Percentiles rank a stretch among this genome's conserved stretches.
Conservation (phyloP, 805 yeast genomes). For the Schwanniomyces occidentalis region DNA sequence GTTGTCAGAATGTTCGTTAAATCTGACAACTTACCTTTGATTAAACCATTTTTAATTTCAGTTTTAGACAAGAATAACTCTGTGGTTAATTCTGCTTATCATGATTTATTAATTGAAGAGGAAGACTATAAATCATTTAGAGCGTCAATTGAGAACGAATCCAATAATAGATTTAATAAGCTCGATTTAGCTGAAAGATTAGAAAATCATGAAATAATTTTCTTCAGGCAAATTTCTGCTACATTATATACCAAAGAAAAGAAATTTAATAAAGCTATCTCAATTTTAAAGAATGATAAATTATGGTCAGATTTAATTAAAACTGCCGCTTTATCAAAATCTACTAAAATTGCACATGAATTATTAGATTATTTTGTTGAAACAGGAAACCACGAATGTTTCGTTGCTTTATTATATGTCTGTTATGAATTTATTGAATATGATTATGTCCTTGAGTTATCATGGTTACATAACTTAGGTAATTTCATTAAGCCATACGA, state of each 20-base stretch:
- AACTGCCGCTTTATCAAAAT: constrained; percentile 83
- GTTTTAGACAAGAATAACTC: constrained; percentile 89
- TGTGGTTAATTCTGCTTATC: constrained; percentile 92
- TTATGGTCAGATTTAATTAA: constrained; percentile 93
- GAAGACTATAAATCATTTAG: constrained; percentile 91
- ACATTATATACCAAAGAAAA: constrained; percentile 90
- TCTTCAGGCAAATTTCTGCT: constrained; percentile 96
- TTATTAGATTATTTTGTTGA: constrained; percentile 89
- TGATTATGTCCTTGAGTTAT: constrained; percentile 83
- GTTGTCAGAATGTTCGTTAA: constrained; percentile 93
- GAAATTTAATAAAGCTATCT: constrained; percentile 87
- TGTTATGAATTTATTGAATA: constrained; percentile 78
- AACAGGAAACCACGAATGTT: constrained; percentile 94
- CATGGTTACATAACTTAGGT: constrained; percentile 85
- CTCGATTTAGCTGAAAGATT: constrained; percentile 89
- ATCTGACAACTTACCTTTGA: constrained; percentile 93
- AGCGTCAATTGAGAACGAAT: constrained; percentile 72
- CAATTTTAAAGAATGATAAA: constrained; percentile 86
- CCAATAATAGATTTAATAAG: constrained; percentile 88
- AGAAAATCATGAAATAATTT: constrained; percentile 86
- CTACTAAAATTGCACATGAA: constrained; percentile 83
- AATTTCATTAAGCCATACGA: constrained; percentile 91
- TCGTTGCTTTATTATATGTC: constrained; percentile 83
- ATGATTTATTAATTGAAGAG: constrained; percentile 92
- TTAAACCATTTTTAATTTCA: constrained; percentile 90